Base-by-base conservation (phyloP, 2,329 filamentous ascomycete species). In the Aspergillus phoenicis region DNA sequence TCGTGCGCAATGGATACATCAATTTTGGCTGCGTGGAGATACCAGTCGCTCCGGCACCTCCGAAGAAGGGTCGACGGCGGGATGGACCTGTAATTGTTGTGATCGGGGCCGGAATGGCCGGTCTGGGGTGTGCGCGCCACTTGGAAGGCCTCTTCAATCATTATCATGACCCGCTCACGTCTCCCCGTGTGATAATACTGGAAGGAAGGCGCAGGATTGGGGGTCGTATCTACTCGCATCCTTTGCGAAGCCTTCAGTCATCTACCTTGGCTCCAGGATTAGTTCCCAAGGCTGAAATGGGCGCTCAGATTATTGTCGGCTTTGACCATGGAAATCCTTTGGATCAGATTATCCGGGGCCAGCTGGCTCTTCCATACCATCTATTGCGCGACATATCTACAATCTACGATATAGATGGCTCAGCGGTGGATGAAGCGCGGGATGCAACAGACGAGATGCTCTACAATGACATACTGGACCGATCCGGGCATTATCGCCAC, bases 281-380 rank as follows among this genome's bases (percentile, higher is more conserved):
- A 74, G 85, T 78, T 54, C 90, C 89, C 71, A 98, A 93, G 20
- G 95, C 92, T 33, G 95, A 99, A 75, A 96, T 97, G 88, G 95
- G 95, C 28, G 95, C 94, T 58, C 97, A 99, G 83, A 98, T 99
- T 62, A 93, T 99, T 63, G 97, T 96, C 36, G 95, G 95, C 0
- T 99, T 98, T 73, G 93, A 98, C 67, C 87, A 91, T 66, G 96
- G 96, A 17, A 99, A 99, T 69, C 95, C 95, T 5, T 80, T 99
- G 68, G 96, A 97, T 73, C 87, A 93, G 52, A 87, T 99, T 62
- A 88, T 99, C 59, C 89, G 95, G 66, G 93, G 91, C 15, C 96
- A 99, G 76, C 84, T 99, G 52, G 91, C 90, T 26, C 84, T 99
- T 20, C 88, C 88, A 15, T 97, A 96, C 73, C 92, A 97, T 75